Conservation (phyloP, 768 basidiomycete species). For the Amanita pallidorosea region DNA sequence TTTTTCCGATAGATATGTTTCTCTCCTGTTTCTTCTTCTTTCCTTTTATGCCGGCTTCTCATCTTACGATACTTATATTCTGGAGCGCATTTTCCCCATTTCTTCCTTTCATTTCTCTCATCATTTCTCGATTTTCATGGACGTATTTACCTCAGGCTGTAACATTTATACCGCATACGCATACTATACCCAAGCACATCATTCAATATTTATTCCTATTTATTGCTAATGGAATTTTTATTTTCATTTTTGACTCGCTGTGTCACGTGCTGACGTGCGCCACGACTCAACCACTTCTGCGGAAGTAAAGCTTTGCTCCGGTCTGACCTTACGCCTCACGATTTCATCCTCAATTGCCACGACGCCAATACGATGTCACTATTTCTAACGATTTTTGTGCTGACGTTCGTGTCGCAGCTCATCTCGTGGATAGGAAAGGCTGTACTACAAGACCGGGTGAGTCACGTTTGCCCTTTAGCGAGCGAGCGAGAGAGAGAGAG, state of each 20-base stretch:
- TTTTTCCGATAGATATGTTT: not conserved
- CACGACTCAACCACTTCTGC: too few species aligned
- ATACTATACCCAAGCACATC: not conserved
- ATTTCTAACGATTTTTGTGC: constrained; percentile 68
- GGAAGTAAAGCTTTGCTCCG: not conserved
- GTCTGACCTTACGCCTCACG: not conserved
- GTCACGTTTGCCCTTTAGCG: constrained; percentile 19
- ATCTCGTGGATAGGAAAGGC: constrained; percentile 85
- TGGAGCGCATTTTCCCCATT: not conserved
- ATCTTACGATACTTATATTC: not conserved
- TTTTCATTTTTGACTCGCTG: not conserved
- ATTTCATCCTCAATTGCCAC: not conserved
- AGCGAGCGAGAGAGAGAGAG: not conserved
- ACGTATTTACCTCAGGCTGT: too few species aligned
- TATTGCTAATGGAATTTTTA: not conserved
- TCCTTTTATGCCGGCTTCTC: not conserved
- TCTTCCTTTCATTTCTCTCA: not conserved
- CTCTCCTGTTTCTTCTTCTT: not conserved
- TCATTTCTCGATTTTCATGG: not conserved
- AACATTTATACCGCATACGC: too few species aligned
- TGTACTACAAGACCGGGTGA: constrained; percentile 70
- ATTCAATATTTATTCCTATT: not conserved
- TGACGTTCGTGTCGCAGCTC: constrained; percentile 76
- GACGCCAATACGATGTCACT: constrained; percentile 46
- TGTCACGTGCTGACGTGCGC: not conserved